phyloP scores from a whole-genome alignment of 768 basidiomycete genomes.

The Pisolithus marmoratus region DNA sequence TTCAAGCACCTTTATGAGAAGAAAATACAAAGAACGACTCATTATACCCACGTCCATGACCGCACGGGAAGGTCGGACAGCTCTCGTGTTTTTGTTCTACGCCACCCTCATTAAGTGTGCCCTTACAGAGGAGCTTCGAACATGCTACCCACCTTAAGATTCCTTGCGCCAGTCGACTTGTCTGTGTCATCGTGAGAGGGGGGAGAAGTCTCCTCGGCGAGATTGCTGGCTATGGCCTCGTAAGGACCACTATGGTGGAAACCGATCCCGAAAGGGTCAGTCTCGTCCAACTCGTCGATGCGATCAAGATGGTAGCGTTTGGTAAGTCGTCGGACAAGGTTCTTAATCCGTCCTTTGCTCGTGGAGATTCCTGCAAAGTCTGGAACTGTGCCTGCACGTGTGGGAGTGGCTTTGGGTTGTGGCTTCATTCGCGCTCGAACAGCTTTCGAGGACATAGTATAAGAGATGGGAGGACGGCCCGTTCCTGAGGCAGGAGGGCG shows the following conservation, averaged over 20 bases:
- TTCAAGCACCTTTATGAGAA: constrained; percentile 7
- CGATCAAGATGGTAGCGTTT: constrained; percentile 44
- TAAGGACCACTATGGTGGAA: constrained; percentile 76
- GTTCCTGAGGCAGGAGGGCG: background rate
- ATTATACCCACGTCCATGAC: constrained; percentile 14
- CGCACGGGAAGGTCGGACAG: constrained; percentile 4
- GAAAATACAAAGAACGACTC: background rate
- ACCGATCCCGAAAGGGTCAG: constrained; percentile 57
- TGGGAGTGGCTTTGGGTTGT: background rate
- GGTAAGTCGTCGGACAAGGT: constrained; percentile 23
- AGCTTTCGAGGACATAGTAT: background rate
- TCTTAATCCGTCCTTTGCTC: constrained; percentile 19
- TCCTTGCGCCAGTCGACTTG: constrained; percentile 1
- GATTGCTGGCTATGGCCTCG: constrained; percentile 45
- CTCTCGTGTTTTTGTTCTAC: constrained; percentile 7
- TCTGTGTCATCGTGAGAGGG: background rate
- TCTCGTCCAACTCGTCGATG: constrained; percentile 76
- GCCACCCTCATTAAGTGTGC: constrained; percentile 5
- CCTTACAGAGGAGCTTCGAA: background rate
- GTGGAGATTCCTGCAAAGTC: constrained; percentile 4
- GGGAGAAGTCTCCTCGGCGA: constrained; percentile 7
- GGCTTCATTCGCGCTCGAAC: background rate
- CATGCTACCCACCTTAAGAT: constrained; percentile 17
- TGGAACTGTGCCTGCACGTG: background rate
- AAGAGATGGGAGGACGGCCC: background rate